Evolutionary conservation across 2,329 filamentous ascomycete genomes (phyloP).

Genomic region (Calonectria henricotiae): DNA sequence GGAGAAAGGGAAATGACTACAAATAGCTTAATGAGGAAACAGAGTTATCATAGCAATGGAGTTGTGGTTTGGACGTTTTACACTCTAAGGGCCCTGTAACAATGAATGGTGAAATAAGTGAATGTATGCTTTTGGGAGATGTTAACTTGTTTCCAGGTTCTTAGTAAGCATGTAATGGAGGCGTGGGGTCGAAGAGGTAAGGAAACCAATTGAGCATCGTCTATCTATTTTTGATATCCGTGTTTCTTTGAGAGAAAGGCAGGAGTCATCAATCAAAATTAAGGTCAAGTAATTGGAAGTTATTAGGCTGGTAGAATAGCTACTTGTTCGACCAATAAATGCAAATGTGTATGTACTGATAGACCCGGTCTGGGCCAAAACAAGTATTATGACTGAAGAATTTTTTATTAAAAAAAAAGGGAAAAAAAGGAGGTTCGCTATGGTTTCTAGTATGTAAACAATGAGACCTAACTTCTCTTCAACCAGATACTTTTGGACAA

Average conservation of each 20-base stretch:
- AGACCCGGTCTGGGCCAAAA: neutral
- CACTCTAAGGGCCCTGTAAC: neutral
- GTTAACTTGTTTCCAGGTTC: neutral
- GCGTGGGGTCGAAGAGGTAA: no score
- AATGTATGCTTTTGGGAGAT: neutral
- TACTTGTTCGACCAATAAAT: no score
- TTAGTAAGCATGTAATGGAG: no score
- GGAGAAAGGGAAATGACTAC: conserved; percentile 7
- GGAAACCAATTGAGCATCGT: no score
- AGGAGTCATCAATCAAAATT: no score
- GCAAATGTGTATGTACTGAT: neutral
- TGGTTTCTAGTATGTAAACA: neutral
- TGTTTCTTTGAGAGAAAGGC: no score
- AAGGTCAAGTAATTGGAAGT: no score
- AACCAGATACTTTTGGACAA: neutral
- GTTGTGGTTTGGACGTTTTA: conserved; percentile 7
- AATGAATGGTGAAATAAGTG: neutral
- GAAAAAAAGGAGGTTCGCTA: neutral
- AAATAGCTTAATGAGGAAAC: conserved; percentile 28
- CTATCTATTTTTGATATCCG: no score
- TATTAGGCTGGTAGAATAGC: no score
- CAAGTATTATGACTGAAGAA: neutral
- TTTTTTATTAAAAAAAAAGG: neutral
- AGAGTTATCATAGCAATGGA: conserved; percentile 22
- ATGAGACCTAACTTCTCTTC: no score